Evolutionary conservation across 129 eudicot species (phyloP).

Genomic region (Pittosporum tobira): DNA sequence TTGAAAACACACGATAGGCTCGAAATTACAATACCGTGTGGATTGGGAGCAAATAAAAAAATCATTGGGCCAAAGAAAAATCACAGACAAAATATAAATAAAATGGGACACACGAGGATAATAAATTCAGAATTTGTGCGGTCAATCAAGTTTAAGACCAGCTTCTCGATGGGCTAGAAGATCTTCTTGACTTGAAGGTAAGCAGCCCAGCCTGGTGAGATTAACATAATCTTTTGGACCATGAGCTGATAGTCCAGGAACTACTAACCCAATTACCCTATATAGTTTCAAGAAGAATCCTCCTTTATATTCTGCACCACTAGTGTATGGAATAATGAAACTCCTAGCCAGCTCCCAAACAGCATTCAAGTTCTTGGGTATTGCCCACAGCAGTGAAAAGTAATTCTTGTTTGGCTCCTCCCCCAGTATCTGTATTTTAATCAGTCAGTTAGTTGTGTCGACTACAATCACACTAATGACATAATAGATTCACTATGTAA

Average conservation of each 20-base stretch:
- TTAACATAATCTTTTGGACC: slow-evolving; percentile 56
- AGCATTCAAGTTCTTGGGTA: slow-evolving; percentile 52
- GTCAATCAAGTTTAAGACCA: background rate
- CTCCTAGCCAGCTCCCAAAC: slow-evolving; percentile 63
- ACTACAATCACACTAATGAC: too few species aligned
- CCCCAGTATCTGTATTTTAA: slow-evolving; percentile 23
- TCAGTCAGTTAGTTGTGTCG: too few species aligned
- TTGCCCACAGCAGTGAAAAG: slow-evolving; percentile 43
- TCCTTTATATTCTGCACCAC: slow-evolving; percentile 54
- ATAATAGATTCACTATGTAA: too few species aligned
- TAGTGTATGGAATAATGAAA: slow-evolving; percentile 42
- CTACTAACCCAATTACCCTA: slow-evolving; percentile 41
- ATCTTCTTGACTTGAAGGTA: background rate
- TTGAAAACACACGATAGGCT: too few species aligned
- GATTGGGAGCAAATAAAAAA: too few species aligned
- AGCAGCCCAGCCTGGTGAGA: slow-evolving; percentile 37
- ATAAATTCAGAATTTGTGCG: too few species aligned
- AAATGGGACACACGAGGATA: too few species aligned
- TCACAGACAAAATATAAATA: too few species aligned
- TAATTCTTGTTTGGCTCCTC: slow-evolving; percentile 91
- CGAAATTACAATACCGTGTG: too few species aligned
- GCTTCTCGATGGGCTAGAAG: background rate
- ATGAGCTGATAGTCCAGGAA: slow-evolving; percentile 68
- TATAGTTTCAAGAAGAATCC: slow-evolving; percentile 25
- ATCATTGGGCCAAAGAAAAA: too few species aligned